Conservation (phyloP, 768 basidiomycete genomes). For the Serendipita indica region DNA sequence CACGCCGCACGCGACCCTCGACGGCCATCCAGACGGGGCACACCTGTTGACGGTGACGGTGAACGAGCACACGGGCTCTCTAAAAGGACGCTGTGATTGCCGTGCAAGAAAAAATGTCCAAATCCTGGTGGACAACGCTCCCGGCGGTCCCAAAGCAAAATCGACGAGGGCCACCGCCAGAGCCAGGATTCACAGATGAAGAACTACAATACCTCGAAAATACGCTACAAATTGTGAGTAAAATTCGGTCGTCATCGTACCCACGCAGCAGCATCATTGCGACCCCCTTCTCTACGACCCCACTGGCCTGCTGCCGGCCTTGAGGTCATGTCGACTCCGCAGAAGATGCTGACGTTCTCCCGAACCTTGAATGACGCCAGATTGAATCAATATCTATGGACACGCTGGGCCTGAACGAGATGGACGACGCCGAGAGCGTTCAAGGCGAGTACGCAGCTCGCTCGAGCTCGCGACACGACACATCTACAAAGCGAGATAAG, state of each 20-base stretch:
- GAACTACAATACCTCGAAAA: background rate
- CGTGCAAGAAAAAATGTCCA: constrained; percentile 5
- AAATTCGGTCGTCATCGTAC: background rate
- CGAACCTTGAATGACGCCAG: background rate
- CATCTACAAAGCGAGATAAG: no score
- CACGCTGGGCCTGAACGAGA: background rate
- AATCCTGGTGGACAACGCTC: background rate
- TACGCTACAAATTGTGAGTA: background rate
- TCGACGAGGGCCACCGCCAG: background rate
- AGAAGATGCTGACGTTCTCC: background rate
- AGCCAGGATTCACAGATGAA: constrained; percentile 8
- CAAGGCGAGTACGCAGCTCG: background rate
- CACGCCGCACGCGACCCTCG: no score
- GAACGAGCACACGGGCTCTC: no score
- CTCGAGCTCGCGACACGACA: background rate
- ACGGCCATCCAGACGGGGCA: no score
- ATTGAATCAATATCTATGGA: constrained; percentile 6
- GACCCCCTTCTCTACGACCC: background rate
- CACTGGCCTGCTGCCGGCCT: background rate
- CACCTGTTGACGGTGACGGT: no score
- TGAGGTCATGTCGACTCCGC: background rate
- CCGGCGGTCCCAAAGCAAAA: constrained; percentile 3
- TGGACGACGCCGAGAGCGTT: background rate
- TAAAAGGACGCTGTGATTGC: no score
- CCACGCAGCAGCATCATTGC: background rate